Percentiles rank a stretch among this genome's conserved stretches.
These are phyloP conservation scores for Pseudopithomyces maydicus DNA, from an alignment of 2,329 filamentous ascomycete species.

Conservation along the genomic window DNA sequence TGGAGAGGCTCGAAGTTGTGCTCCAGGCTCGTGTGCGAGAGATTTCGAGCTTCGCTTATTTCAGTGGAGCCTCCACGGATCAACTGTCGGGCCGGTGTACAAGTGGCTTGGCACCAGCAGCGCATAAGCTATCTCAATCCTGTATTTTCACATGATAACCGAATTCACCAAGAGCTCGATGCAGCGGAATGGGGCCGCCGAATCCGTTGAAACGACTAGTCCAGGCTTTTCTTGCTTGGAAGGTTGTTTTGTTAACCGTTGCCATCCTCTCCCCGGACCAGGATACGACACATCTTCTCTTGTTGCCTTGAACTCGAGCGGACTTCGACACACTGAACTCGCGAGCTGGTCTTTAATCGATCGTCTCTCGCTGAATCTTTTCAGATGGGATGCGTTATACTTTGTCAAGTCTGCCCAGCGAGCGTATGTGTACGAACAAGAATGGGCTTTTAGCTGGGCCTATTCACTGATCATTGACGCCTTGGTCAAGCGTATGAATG, in stretches of 20 bases:
- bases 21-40: constrained; percentile 1
- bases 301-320: constrained; percentile 48
- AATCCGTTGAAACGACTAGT: constrained; percentile 19
- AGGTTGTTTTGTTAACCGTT: constrained; percentile 67
- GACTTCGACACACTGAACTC: constrained; percentile 23
- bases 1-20: constrained; percentile 26
- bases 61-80: constrained; percentile 3
- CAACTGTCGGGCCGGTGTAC: constrained; percentile 2
- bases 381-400: constrained; percentile 83
- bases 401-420: constrained; percentile 66
- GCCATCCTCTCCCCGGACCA: constrained; percentile 62
- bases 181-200: not conserved
- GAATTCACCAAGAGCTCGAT: not conserved
- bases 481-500: constrained; percentile 48
- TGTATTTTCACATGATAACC: not conserved
- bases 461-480: constrained; percentile 53
- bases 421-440: constrained; percentile 77
- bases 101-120: not conserved
- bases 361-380: constrained; percentile 62
- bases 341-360: constrained; percentile 18
- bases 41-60: constrained; percentile 25
- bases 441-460: constrained; percentile 78
- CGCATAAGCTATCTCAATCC: constrained; percentile 14
- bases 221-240: constrained; percentile 66
- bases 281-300: constrained; percentile 81